Evolutionary conservation across 164 flowering plant genomes (phyloP).

Genomic region (Berberis thunbergii): DNA sequence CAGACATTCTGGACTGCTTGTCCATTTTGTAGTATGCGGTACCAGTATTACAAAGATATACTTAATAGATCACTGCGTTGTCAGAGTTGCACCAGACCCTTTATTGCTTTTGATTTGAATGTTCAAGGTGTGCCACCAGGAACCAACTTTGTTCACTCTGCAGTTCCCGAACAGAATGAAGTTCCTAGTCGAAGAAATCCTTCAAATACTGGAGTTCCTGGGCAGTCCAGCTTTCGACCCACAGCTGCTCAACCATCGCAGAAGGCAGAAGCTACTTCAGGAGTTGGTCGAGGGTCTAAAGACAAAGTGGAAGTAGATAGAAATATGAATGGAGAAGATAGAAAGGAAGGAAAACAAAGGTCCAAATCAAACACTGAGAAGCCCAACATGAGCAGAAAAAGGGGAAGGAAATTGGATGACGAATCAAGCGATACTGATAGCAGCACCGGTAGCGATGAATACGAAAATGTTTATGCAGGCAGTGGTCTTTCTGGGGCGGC

Average conservation of each 20-base stretch:
- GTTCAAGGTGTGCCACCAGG: slow-evolving; percentile 8
- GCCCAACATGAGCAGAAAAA: not conserved
- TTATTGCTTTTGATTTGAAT: slow-evolving; percentile 22
- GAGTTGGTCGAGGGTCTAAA: not conserved
- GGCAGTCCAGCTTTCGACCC: too few species aligned
- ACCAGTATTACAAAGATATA: slow-evolving; percentile 19
- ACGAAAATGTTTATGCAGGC: too few species aligned
- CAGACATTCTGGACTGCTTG: slow-evolving; percentile 30
- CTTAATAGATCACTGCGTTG: slow-evolving; percentile 18
- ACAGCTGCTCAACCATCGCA: too few species aligned
- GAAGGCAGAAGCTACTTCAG: too few species aligned
- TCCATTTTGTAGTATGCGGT: slow-evolving; percentile 21
- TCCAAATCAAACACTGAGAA: not conserved
- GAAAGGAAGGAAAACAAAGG: not conserved
- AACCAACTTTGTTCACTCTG: not conserved
- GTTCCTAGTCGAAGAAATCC: not conserved
- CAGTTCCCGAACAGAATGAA: not conserved
- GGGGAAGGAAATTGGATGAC: not conserved
- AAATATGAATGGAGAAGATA: not conserved
- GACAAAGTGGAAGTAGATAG: not conserved
- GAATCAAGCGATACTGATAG: not conserved
- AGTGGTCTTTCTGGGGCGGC: not conserved
- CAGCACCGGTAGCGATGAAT: too few species aligned
- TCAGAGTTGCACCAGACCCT: slow-evolving; percentile 19
- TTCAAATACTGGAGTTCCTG: too few species aligned